These are phyloP conservation scores for Termitomyces sp. DNA, from an alignment of 768 basidiomycete species.

Conservation along the genomic window DNA sequence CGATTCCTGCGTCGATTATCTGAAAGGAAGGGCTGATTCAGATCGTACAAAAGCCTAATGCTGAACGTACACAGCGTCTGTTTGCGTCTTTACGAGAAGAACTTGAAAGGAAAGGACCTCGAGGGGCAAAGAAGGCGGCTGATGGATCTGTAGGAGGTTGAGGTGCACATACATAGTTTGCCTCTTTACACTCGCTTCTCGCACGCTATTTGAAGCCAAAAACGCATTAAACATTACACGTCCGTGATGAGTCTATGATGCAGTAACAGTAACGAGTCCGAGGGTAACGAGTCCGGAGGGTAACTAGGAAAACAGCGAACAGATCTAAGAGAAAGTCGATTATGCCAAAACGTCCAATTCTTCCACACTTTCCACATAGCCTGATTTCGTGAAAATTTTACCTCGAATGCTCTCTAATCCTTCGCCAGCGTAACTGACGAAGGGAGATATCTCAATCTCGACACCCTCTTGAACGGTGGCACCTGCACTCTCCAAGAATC, in stretches of 20 bases:
- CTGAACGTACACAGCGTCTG: constrained; percentile 78
- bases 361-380: constrained; percentile 60
- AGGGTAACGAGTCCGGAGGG: constrained; percentile 10
- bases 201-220: not conserved
- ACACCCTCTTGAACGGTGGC: constrained; percentile 69
- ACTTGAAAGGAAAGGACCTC: constrained; percentile 66
- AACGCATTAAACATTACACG: constrained; percentile 16
- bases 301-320: not conserved
- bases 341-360: constrained; percentile 64
- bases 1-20: constrained; percentile 6
- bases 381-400: constrained; percentile 74
- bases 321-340: constrained; percentile 5
- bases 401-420: constrained; percentile 80
- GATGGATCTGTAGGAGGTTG: constrained; percentile 47
- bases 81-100: constrained; percentile 83
- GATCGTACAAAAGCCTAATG: constrained; percentile 65
- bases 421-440: constrained; percentile 90
- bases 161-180: constrained; percentile 11
- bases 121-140: constrained; percentile 38
- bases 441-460: constrained; percentile 89
- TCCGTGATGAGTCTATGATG: constrained; percentile 16
- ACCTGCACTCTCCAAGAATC: constrained; percentile 81
- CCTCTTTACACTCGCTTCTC: not conserved
- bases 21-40: constrained; percentile 22
- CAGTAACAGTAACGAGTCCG: constrained; percentile 5